phyloP scores from a whole-genome alignment of 257 asterid species.

The Penstemon barbatus region DNA sequence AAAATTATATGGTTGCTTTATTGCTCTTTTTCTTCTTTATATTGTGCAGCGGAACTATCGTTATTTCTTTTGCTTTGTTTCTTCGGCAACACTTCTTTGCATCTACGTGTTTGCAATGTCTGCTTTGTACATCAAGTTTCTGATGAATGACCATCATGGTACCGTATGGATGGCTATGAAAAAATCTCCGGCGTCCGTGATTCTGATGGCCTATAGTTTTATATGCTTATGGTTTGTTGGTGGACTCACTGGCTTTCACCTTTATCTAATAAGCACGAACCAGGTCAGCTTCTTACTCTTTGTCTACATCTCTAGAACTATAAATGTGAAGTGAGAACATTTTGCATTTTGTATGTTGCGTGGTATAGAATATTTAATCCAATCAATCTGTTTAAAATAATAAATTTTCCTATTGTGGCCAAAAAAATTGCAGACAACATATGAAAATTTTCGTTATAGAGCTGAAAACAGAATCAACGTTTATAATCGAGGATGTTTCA shows the following conservation, averaged over 20 bases:
- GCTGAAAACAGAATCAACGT: conserved; percentile 81
- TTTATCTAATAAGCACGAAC: conserved; percentile 83
- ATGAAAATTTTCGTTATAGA: conserved; percentile 93
- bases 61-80: conserved; percentile 83
- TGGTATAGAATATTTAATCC: neutral
- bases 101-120: conserved; percentile 79
- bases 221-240: conserved; percentile 99
- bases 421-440: conserved; percentile 68
- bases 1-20: conserved; percentile 25
- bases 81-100: conserved; percentile 93
- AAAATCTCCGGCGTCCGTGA: conserved; percentile 88
- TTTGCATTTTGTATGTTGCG: neutral
- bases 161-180: conserved; percentile 96
- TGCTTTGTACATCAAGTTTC: conserved; percentile 82
- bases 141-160: conserved; percentile 76
- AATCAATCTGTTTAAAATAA: neutral
- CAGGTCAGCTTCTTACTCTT: conserved; percentile 63
- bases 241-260: conserved; percentile 97
- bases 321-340: neutral
- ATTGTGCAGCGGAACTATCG: conserved; percentile 94
- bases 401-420: conserved; percentile 18
- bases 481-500: conserved; percentile 83
- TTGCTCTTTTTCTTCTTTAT: conserved; percentile 25
- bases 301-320: no score
- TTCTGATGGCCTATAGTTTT: conserved; percentile 86